phyloP scores from a whole-genome alignment of 441 rosid genomes.

The Lepidium campestre region DNA sequence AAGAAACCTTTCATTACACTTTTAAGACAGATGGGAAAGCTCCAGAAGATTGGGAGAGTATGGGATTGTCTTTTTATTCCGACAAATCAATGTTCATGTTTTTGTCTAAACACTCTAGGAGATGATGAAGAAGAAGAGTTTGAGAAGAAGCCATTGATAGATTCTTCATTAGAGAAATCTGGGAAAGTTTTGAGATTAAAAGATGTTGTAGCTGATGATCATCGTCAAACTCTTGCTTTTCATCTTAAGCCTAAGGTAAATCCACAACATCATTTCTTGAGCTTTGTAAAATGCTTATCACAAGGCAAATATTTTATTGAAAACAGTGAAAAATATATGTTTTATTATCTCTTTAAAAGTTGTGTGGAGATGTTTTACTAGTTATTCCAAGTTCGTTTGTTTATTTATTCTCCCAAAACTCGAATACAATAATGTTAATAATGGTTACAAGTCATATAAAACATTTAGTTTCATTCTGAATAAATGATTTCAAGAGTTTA shows the following conservation, averaged over 20 bases:
- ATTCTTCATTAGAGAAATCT: conserved; percentile 24
- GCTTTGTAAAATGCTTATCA: conserved; percentile 22
- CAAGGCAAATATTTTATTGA: neutral
- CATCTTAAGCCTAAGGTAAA: conserved; percentile 83
- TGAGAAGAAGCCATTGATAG: conserved; percentile 45
- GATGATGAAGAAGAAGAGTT: conserved; percentile 35
- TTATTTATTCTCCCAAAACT: neutral
- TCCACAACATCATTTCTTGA: conserved; percentile 13
- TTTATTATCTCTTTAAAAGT: conserved; percentile 16
- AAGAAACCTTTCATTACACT: neutral
- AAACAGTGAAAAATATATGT: conserved; percentile 20
- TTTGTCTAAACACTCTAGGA: conserved; percentile 49
- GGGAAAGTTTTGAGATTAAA: conserved; percentile 32
- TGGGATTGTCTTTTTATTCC: conserved; percentile 57
- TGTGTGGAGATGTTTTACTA: conserved; percentile 17
- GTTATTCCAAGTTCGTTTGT: neutral
- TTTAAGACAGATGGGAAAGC: conserved; percentile 49
- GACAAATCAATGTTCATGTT: conserved; percentile 55
- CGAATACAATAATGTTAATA: neutral
- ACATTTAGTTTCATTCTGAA: neutral
- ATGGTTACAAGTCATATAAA: neutral
- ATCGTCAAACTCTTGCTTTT: conserved; percentile 62
- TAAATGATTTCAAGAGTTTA: neutral
- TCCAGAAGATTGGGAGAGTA: conserved; percentile 51
- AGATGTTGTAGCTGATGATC: conserved; percentile 55